Evolutionary conservation across 2,329 filamentous ascomycete species (phyloP).

Genomic region (Curvularia hawaiiensis): DNA sequence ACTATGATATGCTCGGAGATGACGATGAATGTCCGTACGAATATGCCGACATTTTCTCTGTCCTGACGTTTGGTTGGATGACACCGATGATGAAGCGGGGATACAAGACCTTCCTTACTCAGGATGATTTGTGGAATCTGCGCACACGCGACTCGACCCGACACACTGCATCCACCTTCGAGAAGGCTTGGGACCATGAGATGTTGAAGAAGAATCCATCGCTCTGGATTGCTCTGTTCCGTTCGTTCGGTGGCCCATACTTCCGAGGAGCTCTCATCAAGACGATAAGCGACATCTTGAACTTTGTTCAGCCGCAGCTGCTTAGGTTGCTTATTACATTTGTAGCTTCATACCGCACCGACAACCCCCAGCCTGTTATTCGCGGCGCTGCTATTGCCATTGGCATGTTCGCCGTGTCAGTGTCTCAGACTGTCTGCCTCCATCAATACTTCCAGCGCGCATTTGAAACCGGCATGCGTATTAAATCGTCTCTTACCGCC

Average conservation of each 20-base stretch:
- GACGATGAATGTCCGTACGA: constrained; percentile 79
- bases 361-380: constrained; percentile 74
- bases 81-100: constrained; percentile 96
- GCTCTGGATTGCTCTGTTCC: constrained; percentile 84
- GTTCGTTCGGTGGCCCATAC: constrained; percentile 85
- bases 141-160: constrained; percentile 79
- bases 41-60: constrained; percentile 92
- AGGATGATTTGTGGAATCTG: constrained; percentile 95
- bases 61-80: constrained; percentile 97
- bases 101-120: constrained; percentile 88
- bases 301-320: constrained; percentile 90
- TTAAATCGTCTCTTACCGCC: constrained; percentile 88
- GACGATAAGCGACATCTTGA: constrained; percentile 80
- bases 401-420: constrained; percentile 88
- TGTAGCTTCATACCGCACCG: constrained; percentile 73
- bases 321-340: constrained; percentile 83
- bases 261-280: constrained; percentile 84
- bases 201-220: constrained; percentile 74
- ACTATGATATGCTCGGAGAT: constrained; percentile 70
- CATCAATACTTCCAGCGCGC: constrained; percentile 98
- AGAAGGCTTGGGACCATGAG: constrained; percentile 77
- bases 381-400: constrained; percentile 86
- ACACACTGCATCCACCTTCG: constrained; percentile 71
- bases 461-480: constrained; percentile 95
- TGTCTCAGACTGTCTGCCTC: constrained; percentile 84